These are phyloP conservation scores for Rhizophora apiculata DNA, from an alignment of 345 rosid genomes.

Conservation along the genomic window DNA sequence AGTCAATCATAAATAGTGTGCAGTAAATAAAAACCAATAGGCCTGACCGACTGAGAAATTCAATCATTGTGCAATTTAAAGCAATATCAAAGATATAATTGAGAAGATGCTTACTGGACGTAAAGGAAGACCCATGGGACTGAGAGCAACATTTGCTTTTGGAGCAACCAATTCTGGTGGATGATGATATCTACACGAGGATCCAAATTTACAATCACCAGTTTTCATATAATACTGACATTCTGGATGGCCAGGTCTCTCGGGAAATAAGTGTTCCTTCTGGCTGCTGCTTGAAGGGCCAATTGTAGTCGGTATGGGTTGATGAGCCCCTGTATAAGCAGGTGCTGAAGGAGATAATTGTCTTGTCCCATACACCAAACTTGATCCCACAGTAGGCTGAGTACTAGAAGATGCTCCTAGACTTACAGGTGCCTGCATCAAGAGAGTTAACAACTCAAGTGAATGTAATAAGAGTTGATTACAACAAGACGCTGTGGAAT, in stretches of 20 bases:
- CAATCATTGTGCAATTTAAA: no score
- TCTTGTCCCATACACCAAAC: constrained; percentile 53
- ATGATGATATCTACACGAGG: constrained; percentile 89
- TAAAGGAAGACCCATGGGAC: constrained; percentile 74
- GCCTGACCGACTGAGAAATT: not conserved
- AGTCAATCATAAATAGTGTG: not conserved
- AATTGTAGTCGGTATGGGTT: constrained; percentile 36
- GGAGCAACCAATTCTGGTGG: constrained; percentile 54
- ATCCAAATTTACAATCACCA: constrained; percentile 82
- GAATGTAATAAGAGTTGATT: not conserved
- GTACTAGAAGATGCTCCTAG: constrained; percentile 52
- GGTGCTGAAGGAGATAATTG: constrained; percentile 64
- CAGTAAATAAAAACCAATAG: not conserved
- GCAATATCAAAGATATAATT: not conserved
- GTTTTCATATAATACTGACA: constrained; percentile 86
- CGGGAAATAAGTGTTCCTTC: constrained; percentile 69
- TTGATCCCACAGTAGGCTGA: constrained; percentile 53
- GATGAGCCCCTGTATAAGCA: constrained; percentile 59
- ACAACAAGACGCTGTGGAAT: not conserved
- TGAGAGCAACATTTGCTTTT: constrained; percentile 44
- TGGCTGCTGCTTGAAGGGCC: constrained; percentile 53
- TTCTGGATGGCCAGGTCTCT: constrained; percentile 82
- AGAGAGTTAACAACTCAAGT: constrained; percentile 3
- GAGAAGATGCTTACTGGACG: constrained; percentile 52
- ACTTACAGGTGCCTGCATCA: constrained; percentile 54